These are phyloP conservation scores for Cadophora sp. DNA, from an alignment of 2,329 filamentous ascomycete species.

Conservation along the genomic window DNA sequence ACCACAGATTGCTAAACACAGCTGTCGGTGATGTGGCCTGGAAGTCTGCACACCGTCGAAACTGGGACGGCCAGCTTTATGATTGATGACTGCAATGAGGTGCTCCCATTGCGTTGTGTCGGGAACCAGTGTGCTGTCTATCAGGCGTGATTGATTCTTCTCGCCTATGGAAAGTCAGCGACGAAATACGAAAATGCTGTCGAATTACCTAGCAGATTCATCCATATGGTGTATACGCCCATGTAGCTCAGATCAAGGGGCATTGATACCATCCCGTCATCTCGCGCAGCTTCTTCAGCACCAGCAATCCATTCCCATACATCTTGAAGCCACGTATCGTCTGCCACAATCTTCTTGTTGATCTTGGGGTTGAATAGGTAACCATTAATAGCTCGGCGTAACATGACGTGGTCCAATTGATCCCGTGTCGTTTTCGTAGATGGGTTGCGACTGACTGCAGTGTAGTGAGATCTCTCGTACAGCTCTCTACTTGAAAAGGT, in stretches of 20 bases:
- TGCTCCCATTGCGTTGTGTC: conserved; percentile 64
- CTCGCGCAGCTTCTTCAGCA: conserved; percentile 67
- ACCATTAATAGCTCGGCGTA: conserved; percentile 64
- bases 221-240: conserved; percentile 77
- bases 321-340: conserved; percentile 77
- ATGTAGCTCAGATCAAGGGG: conserved; percentile 77
- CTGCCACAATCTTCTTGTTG: conserved; percentile 71
- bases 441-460: conserved; percentile 31
- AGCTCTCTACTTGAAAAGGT: conserved; percentile 58
- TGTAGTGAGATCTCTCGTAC: conserved; percentile 59
- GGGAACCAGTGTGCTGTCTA: conserved; percentile 49
- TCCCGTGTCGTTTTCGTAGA: conserved; percentile 29
- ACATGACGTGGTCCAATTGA: conserved; percentile 57
- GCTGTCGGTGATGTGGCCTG: conserved; percentile 73
- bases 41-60: conserved; percentile 69
- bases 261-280: conserved; percentile 73
- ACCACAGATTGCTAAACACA: conserved; percentile 77
- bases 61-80: conserved; percentile 63
- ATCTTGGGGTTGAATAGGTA: conserved; percentile 68
- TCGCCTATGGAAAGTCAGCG: conserved; percentile 48
- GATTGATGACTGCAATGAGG: conserved; percentile 68
- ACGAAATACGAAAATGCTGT: neutral
- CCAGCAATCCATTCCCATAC: conserved; percentile 79
- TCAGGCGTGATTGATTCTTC: conserved; percentile 55
- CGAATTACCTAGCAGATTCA: conserved; percentile 65